phyloP scores from a whole-genome alignment of 768 basidiomycete genomes.

The Boletales sp. region DNA sequence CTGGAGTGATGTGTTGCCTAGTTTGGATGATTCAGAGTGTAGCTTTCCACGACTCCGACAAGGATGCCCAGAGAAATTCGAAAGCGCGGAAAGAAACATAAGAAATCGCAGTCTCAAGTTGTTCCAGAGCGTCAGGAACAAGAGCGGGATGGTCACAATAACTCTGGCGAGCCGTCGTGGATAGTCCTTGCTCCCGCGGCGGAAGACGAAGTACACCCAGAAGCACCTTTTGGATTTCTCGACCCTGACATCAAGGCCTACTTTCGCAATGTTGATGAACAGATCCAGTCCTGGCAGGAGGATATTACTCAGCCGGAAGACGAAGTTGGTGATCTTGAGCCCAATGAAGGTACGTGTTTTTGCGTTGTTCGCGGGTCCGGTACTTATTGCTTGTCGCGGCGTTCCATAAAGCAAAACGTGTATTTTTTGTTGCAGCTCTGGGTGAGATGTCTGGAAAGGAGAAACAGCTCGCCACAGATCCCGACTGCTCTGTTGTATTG shows the following conservation, averaged over 20 bases:
- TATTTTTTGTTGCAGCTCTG: conserved; percentile 81
- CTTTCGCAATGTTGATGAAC: conserved; percentile 83
- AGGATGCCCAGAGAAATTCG: conserved; percentile 72
- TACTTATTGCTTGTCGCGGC: neutral
- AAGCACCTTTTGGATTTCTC: conserved; percentile 87
- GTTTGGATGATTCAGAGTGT: conserved; percentile 2
- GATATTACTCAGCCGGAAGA: conserved; percentile 41
- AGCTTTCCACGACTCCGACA: neutral
- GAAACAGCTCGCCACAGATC: conserved; percentile 86
- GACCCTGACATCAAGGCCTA: conserved; percentile 92
- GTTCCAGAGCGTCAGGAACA: neutral
- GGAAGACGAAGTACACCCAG: conserved; percentile 43
- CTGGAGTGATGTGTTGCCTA: conserved; percentile 1
- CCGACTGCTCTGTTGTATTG: conserved; percentile 86
- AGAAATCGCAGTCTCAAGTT: conserved; percentile 38
- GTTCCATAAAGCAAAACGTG: conserved; percentile 53
- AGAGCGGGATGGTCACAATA: conserved; percentile 2
- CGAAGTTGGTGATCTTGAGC: conserved; percentile 49
- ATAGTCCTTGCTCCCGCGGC: conserved; percentile 45
- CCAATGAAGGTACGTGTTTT: conserved; percentile 60
- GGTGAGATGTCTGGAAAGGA: conserved; percentile 86
- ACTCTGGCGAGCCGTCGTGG: conserved; percentile 61
- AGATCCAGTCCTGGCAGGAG: conserved; percentile 82
- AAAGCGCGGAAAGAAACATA: conserved; percentile 76
- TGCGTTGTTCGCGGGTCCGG: neutral